Evolutionary conservation across 768 basidiomycete genomes (phyloP).

Genomic region (Leucosporidium scottii): DNA sequence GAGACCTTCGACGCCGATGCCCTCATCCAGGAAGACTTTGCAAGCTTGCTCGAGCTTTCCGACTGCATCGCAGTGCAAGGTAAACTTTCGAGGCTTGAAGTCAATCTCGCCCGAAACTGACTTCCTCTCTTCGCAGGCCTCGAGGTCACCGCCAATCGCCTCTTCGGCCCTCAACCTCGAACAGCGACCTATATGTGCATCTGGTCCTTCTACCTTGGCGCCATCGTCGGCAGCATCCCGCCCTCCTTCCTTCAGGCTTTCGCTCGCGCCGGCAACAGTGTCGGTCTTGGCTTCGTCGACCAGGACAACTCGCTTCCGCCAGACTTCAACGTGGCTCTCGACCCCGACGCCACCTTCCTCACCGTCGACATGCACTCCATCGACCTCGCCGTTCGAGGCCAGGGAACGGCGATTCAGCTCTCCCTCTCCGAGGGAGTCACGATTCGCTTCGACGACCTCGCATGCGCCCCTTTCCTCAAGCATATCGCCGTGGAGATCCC

Average conservation of each 20-base stretch:
- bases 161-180: conserved; percentile 82
- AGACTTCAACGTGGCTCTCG: conserved; percentile 54
- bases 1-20: conserved; percentile 45
- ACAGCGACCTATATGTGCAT: conserved; percentile 82
- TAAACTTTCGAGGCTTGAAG: not conserved
- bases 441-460: conserved; percentile 67
- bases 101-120: not conserved
- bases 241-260: conserved; percentile 53
- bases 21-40: conserved; percentile 25
- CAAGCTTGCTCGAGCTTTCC: not conserved
- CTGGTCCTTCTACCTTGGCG: conserved; percentile 78
- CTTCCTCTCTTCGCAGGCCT: conserved; percentile 50
- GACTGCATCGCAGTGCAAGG: conserved; percentile 9
- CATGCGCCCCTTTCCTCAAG: conserved; percentile 60
- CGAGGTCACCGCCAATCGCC: conserved; percentile 69
- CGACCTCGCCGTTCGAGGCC: conserved; percentile 55
- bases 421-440: conserved; percentile 55
- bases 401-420: conserved; percentile 53
- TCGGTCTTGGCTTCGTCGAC: conserved; percentile 67
- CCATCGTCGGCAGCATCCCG: conserved; percentile 54
- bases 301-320: conserved; percentile 69
- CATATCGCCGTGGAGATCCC: conserved; percentile 29
- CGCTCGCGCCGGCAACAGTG: conserved; percentile 52
- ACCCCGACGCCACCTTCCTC: conserved; percentile 85
- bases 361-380: conserved; percentile 56